A percentile compares a stretch with the other conserved stretches of the same genome.
Evolutionary conservation across 148 eudicot genomes (phyloP).

Genomic region (Suaeda aralocaspica): DNA sequence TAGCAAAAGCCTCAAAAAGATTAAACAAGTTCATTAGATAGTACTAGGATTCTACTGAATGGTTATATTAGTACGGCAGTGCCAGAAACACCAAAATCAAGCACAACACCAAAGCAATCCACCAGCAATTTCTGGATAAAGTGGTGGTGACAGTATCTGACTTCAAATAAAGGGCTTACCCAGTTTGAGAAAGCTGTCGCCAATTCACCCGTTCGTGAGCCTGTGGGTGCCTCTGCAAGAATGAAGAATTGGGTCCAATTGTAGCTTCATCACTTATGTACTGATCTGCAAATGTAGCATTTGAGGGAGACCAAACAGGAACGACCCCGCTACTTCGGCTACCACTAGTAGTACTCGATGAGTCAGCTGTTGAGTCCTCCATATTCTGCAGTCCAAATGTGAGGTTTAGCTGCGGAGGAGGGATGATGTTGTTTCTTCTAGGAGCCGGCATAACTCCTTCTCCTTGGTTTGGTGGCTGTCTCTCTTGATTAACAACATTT

Average conservation of each 20-base stretch:
- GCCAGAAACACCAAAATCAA: neutral
- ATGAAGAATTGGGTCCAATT: slow-evolving; percentile 44
- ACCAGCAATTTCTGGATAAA: neutral
- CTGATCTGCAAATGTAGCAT: slow-evolving; percentile 57
- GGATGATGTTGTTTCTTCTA: slow-evolving; percentile 23
- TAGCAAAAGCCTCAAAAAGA: neutral
- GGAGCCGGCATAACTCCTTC: slow-evolving; percentile 22
- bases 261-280: slow-evolving; percentile 63
- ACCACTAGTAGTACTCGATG: slow-evolving; percentile 49
- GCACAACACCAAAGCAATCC: neutral
- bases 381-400: slow-evolving; percentile 41
- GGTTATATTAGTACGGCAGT: neutral
- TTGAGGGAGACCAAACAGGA: slow-evolving; percentile 91
- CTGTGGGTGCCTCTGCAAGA: slow-evolving; percentile 88
- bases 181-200: slow-evolving; percentile 88
- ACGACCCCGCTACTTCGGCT: slow-evolving; percentile 80
- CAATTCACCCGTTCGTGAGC: slow-evolving; percentile 73
- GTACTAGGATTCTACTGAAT: neutral
- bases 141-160: neutral
- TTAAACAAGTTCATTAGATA: neutral
- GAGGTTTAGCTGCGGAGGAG: slow-evolving; percentile 33
- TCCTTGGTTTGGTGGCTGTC: slow-evolving; percentile 24
- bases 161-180: slow-evolving; percentile 45
- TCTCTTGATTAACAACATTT: slow-evolving; percentile 38
- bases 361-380: slow-evolving; percentile 67